Evolutionary conservation across 805 yeast species (phyloP).

Genomic region (Peterozyma xylosa): DNA sequence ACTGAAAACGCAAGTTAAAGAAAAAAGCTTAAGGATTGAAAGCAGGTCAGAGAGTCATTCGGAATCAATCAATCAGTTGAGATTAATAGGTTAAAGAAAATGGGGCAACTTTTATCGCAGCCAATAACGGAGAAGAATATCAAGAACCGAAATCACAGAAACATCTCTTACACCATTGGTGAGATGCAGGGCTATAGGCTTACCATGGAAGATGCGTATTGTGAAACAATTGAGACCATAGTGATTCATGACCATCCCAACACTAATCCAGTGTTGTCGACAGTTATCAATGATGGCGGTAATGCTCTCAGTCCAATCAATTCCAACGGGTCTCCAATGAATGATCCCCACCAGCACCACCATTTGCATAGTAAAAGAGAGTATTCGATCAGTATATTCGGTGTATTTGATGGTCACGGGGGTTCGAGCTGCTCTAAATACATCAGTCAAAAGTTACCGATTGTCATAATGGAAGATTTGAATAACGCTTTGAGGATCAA

Average conservation of each 20-base stretch:
- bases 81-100: slow-evolving; percentile 15
- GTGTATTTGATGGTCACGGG: slow-evolving; percentile 82
- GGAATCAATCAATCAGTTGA: slow-evolving; percentile 10
- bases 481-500: slow-evolving; percentile 9
- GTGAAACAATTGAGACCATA: slow-evolving; percentile 19
- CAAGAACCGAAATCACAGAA: slow-evolving; percentile 31
- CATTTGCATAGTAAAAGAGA: slow-evolving; percentile 7
- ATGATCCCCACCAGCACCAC: not conserved
- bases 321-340: not conserved
- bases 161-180: slow-evolving; percentile 55
- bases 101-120: slow-evolving; percentile 74
- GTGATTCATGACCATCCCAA: not conserved
- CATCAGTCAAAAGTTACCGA: slow-evolving; percentile 36
- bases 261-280: not conserved
- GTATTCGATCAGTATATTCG: slow-evolving; percentile 37
- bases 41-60: not conserved
- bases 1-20: not conserved
- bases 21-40: not conserved
- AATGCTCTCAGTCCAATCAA: not conserved
- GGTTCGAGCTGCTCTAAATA: slow-evolving; percentile 55
- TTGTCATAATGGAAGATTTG: slow-evolving; percentile 23
- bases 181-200: slow-evolving; percentile 74
- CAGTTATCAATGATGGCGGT: not conserved
- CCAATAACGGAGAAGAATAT: slow-evolving; percentile 65
- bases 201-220: slow-evolving; percentile 73